Evolutionary conservation across 2,329 filamentous ascomycete species (phyloP).

Genomic region (Pestalotiopsis sp.): DNA sequence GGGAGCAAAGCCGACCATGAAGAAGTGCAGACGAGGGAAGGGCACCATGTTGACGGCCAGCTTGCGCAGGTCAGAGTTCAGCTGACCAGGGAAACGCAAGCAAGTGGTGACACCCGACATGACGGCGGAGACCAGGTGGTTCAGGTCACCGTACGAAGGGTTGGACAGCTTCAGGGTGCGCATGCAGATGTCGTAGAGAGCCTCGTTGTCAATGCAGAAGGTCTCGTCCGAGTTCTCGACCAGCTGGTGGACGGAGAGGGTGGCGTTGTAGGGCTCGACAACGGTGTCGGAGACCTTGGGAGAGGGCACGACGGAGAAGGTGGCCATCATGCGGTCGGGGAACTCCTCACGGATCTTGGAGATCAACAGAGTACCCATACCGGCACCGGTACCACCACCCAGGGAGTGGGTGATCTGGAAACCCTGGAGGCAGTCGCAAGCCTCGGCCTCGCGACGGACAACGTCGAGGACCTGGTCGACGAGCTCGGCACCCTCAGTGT

Average conservation of each 20-base stretch:
- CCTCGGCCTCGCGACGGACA: constrained; percentile 97
- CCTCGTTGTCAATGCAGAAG: constrained; percentile 99
- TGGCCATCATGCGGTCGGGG: constrained; percentile 99
- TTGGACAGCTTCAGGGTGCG: constrained; percentile 98
- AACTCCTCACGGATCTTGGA: constrained; percentile 99
- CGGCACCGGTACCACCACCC: constrained; percentile 99
- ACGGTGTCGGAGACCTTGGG: constrained; percentile 99
- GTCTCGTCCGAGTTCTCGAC: constrained; percentile 99
- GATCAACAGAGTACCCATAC: constrained; percentile 99
- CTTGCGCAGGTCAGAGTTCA: constrained; percentile 99
- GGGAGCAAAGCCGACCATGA: constrained; percentile 99
- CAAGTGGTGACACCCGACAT: constrained; percentile 99
- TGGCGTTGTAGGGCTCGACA: constrained; percentile 99
- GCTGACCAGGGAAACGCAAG: constrained; percentile 98
- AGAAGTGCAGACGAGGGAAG: constrained; percentile 99
- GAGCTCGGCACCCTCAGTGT: constrained; percentile 98
- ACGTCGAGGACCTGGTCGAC: constrained; percentile 98
- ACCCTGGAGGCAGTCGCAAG: constrained; percentile 98
- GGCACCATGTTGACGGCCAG: constrained; percentile 99
- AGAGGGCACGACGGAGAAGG: constrained; percentile 97
- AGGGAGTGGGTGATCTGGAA: constrained; percentile 99
- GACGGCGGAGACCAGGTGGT: constrained; percentile 98
- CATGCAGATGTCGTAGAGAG: constrained; percentile 99
- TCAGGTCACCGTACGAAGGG: constrained; percentile 98
- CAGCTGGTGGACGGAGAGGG: constrained; percentile 96